Base-by-base conservation (phyloP, 2,329 filamentous ascomycete species). In the Phaeosphaeria sp. region DNA sequence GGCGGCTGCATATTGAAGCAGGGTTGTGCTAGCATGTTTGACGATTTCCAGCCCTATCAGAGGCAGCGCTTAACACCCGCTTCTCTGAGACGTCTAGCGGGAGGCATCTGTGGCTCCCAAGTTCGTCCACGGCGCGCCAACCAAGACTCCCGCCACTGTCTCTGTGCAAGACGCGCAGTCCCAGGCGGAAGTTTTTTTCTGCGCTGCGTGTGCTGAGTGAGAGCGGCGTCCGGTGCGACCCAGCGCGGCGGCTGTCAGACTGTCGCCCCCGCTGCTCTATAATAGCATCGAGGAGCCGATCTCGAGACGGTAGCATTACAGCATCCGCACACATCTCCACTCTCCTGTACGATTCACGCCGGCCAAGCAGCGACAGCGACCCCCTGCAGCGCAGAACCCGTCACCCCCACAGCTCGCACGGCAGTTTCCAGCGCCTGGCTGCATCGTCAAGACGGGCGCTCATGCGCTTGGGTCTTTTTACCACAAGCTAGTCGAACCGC, bases 351-450 rank as follows among this genome's bases (percentile, higher is more conserved):
- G 64, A 65, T 57, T 58, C 55, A 54, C 58, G 60, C 59, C 63
- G 60, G 57, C 63, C 53, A 56, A 63, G 51, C 56, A 44, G 52
- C 57, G 58, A 55, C 62, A 51, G 56, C 57, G 50, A 59, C 60
- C 65, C 67, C 67, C 69, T 70, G 68, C 62, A 42, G 52, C 50
- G 55, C 61, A 65, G 60, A 58, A 57, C 51, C 59, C 63, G 58
- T 65, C 63, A 67, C 72, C 72, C 71, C 70, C 69, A 73, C 69
- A 72, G 62, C 69, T 74, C 73, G 72, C 69, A 75, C 73, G 72
- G 73, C 72, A 74, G 71, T 74, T 73, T 68, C 73, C 72, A 73
- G 61, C 62, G 65, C 30, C 64, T 66, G 64, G 62, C 69, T 67
- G 67, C 66, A 68, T 67, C 63, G 61, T 53, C 56, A 55, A 58